These are phyloP conservation scores for Ceratocystis variospora DNA, from an alignment of 2,329 filamentous ascomycete species.

Conservation along the genomic window DNA sequence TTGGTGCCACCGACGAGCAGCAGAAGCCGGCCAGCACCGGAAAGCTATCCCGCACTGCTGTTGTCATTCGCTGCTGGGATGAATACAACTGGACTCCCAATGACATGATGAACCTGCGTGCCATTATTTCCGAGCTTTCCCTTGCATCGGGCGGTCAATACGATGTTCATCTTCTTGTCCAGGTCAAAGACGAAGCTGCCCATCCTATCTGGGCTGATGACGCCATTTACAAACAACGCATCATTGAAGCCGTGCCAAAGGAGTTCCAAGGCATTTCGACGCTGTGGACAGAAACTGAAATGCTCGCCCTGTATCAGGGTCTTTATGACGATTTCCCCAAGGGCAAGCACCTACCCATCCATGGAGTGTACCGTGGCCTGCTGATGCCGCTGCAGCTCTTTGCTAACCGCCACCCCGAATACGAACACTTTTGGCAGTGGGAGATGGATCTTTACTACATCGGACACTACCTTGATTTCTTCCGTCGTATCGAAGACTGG, in stretches of 20 bases:
- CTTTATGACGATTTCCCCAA: slow-evolving; percentile 62
- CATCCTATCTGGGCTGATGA: slow-evolving; percentile 68
- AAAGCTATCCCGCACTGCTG: slow-evolving; percentile 49
- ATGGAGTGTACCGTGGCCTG: slow-evolving; percentile 83
- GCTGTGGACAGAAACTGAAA: slow-evolving; percentile 87
- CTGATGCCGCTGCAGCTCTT: slow-evolving; percentile 95
- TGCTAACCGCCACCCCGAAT: slow-evolving; percentile 74
- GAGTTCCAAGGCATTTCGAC: slow-evolving; percentile 85
- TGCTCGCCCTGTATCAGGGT: slow-evolving; percentile 78
- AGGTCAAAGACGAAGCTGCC: slow-evolving; percentile 62
- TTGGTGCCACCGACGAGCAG: slow-evolving; percentile 29
- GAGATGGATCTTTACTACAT: slow-evolving; percentile 89
- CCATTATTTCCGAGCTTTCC: slow-evolving; percentile 69
- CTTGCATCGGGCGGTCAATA: slow-evolving; percentile 76
- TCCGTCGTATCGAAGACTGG: slow-evolving; percentile 57
- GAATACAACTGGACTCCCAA: slow-evolving; percentile 67
- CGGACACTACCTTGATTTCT: slow-evolving; percentile 67
- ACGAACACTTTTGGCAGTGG: slow-evolving; percentile 89
- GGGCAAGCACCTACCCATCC: slow-evolving; percentile 58
- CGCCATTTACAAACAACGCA: slow-evolving; percentile 51
- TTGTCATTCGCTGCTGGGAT: slow-evolving; percentile 72
- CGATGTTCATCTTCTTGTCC: slow-evolving; percentile 71
- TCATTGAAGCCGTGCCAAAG: slow-evolving; percentile 55
- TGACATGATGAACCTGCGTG: slow-evolving; percentile 67
- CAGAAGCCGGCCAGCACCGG: slow-evolving; percentile 19